Evolutionary conservation across 441 rosid genomes (phyloP).

Genomic region (Breynia disticha): DNA sequence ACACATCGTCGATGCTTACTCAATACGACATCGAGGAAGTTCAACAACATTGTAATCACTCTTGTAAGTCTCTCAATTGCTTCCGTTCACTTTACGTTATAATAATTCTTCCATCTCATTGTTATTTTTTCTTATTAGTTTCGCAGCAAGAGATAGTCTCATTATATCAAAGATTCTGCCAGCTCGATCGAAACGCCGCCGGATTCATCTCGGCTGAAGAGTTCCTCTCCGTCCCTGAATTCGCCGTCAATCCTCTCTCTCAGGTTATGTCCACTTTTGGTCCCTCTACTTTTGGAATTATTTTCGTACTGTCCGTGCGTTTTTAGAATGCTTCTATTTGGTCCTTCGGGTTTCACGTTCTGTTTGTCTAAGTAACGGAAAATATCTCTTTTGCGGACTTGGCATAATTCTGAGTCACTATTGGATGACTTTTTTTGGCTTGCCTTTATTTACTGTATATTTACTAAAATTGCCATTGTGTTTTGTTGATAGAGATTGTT

Average conservation of each 20-base stretch:
- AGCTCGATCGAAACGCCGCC: slow-evolving; percentile 74
- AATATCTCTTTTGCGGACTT: too few species aligned
- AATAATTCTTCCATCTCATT: neutral
- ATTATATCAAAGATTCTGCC: slow-evolving; percentile 85
- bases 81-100: neutral
- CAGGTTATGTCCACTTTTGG: slow-evolving; percentile 43
- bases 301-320: neutral
- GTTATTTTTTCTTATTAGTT: slow-evolving; percentile 27
- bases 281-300: neutral
- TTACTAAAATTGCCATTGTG: neutral
- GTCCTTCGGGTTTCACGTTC: too few species aligned
- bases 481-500: slow-evolving; percentile 55
- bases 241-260: slow-evolving; percentile 96
- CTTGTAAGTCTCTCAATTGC: slow-evolving; percentile 39
- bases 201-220: slow-evolving; percentile 92
- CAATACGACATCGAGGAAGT: slow-evolving; percentile 99
- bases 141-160: slow-evolving; percentile 93
- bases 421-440: too few species aligned
- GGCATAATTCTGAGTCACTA: too few species aligned
- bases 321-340: too few species aligned
- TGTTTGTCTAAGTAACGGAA: too few species aligned
- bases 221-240: slow-evolving; percentile 88
- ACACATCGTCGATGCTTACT: slow-evolving; percentile 81
- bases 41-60: slow-evolving; percentile 57
- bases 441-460: neutral